Conservation (phyloP, 176 grass and related monocot genomes). For the Eleusine indica region DNA sequence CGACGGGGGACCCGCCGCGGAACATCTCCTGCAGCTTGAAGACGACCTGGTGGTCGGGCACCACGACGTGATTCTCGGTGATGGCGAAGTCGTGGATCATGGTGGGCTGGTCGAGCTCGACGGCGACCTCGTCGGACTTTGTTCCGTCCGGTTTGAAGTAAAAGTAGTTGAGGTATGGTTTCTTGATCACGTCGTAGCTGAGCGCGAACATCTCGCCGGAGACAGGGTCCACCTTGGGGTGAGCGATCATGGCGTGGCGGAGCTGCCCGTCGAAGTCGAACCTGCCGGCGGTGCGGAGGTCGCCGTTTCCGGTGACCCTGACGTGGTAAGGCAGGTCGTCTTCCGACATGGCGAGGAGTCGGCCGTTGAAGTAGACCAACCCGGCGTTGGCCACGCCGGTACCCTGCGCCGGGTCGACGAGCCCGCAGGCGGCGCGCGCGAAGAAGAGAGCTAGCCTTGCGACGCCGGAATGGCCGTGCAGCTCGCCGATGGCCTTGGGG, state of each 20-base stretch:
- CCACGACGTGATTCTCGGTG: conserved; percentile 76
- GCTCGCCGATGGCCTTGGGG: conserved; percentile 96
- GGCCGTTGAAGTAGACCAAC: conserved; percentile 74
- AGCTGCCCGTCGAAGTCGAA: conserved; percentile 86
- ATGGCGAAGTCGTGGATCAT: conserved; percentile 99
- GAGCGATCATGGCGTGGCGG: conserved; percentile 68
- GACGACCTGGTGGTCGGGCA: conserved; percentile 91
- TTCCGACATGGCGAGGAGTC: conserved; percentile 96
- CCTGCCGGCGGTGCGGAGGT: conserved; percentile 57
- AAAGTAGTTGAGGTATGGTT: conserved; percentile 80
- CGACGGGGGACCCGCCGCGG: conserved; percentile 74
- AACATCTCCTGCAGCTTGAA: conserved; percentile 89
- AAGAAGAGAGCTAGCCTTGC: conserved; percentile 70
- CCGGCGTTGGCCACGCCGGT: conserved; percentile 94
- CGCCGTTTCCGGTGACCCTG: conserved; percentile 47
- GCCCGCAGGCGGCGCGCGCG: conserved; percentile 57
- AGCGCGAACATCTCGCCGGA: conserved; percentile 80
- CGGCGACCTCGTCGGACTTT: conserved; percentile 75
- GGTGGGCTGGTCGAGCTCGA: conserved; percentile 74
- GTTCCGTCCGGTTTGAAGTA: conserved; percentile 58
- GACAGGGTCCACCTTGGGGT: conserved; percentile 73
- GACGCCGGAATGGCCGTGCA: conserved; percentile 84
- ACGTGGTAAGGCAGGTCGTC: conserved; percentile 93
- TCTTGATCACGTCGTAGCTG: conserved; percentile 82
- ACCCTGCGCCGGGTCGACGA: conserved; percentile 63